These are phyloP conservation scores for Lactifluus piperatus DNA, from an alignment of 768 basidiomycete genomes.

Conservation along the genomic window DNA sequence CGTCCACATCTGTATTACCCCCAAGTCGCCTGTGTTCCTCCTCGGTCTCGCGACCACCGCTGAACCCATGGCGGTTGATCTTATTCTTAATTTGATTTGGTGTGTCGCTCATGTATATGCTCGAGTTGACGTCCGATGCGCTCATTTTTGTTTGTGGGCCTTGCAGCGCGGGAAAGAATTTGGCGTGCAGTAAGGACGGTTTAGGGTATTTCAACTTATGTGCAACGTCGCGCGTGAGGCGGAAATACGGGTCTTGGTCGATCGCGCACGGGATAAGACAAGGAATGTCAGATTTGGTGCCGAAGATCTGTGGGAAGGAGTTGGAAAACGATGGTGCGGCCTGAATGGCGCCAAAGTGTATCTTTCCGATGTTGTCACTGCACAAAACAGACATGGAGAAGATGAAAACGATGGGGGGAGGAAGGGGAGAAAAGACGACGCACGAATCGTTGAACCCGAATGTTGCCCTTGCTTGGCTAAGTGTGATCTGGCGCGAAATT, in stretches of 20 bases:
- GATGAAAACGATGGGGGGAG: not conserved
- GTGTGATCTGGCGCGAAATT: constrained; percentile 87
- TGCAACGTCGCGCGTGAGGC: constrained; percentile 92
- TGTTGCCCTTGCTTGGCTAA: constrained; percentile 87
- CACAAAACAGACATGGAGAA: not conserved
- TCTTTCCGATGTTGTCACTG: constrained; percentile 97
- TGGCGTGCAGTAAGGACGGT: constrained; percentile 84
- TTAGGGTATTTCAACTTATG: constrained; percentile 93
- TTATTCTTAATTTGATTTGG: constrained; percentile 94
- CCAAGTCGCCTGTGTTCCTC: constrained; percentile 87
- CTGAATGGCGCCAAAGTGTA: constrained; percentile 93
- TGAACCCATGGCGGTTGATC: constrained; percentile 92
- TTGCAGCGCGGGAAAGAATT: constrained; percentile 97
- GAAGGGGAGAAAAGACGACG: constrained; percentile 29
- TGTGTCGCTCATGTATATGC: constrained; percentile 95
- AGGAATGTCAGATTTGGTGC: constrained; percentile 70
- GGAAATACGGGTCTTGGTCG: constrained; percentile 97
- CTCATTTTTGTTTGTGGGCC: constrained; percentile 99
- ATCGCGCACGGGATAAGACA: constrained; percentile 97
- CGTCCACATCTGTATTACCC: constrained; percentile 91
- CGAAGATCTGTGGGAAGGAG: constrained; percentile 98
- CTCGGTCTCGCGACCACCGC: constrained; percentile 90
- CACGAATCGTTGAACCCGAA: constrained; percentile 97
- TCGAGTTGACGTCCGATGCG: constrained; percentile 86
- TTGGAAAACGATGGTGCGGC: constrained; percentile 96